A percentile compares a stretch with the other conserved stretches of the same genome.
These are phyloP conservation scores for Botryotinia globosa DNA, from an alignment of 2,329 filamentous ascomycete genomes.

Conservation along the genomic window DNA sequence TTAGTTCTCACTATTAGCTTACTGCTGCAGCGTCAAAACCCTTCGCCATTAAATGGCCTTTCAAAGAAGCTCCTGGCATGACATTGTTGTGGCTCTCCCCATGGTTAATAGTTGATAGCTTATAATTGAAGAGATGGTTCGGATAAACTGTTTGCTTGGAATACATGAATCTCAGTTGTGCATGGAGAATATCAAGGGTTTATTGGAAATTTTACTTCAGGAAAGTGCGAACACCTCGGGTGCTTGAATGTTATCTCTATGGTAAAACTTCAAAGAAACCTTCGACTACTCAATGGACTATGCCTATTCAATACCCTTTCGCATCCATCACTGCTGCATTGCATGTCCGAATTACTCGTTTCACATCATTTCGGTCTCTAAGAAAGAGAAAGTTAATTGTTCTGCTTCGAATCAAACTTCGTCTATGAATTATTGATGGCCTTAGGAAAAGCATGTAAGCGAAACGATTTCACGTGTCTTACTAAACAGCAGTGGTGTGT, in stretches of 20 bases:
- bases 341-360: no score
- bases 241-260: background rate
- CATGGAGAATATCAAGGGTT: background rate
- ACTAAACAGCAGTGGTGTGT: no score
- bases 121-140: background rate
- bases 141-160: background rate
- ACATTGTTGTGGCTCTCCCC: background rate
- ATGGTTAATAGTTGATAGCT: background rate
- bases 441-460: no score
- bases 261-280: background rate
- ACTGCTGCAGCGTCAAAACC: background rate
- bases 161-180: background rate
- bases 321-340: background rate
- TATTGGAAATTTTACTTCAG: background rate
- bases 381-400: no score
- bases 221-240: background rate
- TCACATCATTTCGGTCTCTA: no score
- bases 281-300: background rate
- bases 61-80: slow-evolving; percentile 3
- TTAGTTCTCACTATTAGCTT: background rate
- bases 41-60: background rate
- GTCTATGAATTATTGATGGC: no score
- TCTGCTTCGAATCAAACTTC: no score
- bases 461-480: no score
- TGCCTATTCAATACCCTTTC: background rate